Evolutionary conservation across 2,329 filamentous ascomycete species (phyloP).

Genomic region (Exophiala mesophila): DNA sequence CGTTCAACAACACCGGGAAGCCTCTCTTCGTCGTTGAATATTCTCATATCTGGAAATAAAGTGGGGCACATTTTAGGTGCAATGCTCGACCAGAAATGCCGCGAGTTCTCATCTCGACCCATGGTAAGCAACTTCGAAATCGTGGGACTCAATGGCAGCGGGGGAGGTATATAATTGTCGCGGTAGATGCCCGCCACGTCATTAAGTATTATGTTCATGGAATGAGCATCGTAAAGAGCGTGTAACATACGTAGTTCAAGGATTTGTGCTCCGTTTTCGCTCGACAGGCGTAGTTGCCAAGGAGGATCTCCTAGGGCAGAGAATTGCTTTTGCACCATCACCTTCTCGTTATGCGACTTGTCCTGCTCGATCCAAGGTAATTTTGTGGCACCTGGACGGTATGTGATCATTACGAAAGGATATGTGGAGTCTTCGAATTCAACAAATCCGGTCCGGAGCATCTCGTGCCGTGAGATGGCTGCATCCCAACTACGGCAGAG

Average conservation of each 20-base stretch:
- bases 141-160: slow-evolving; percentile 38
- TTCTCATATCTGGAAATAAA: slow-evolving; percentile 71
- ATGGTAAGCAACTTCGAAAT: slow-evolving; percentile 41
- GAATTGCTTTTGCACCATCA: background rate
- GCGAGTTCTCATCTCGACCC: slow-evolving; percentile 25
- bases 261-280: slow-evolving; percentile 25
- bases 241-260: slow-evolving; percentile 64
- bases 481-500: slow-evolving; percentile 57
- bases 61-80: slow-evolving; percentile 54
- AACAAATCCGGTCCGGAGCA: slow-evolving; percentile 71
- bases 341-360: background rate
- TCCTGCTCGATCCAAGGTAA: slow-evolving; percentile 39
- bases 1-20: slow-evolving; percentile 34
- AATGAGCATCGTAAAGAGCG: slow-evolving; percentile 78
- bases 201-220: slow-evolving; percentile 60
- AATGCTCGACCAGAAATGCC: slow-evolving; percentile 60
- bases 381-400: slow-evolving; percentile 33
- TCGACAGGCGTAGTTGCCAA: slow-evolving; percentile 57
- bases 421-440: slow-evolving; percentile 54
- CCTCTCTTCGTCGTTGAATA: slow-evolving; percentile 43
- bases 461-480: slow-evolving; percentile 55
- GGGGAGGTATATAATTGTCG: slow-evolving; percentile 18
- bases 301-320: slow-evolving; percentile 31
- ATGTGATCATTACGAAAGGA: slow-evolving; percentile 72
- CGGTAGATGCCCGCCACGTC: slow-evolving; percentile 49